phyloP scores from a whole-genome alignment of 441 rosid species.

The Daphne laureola region DNA sequence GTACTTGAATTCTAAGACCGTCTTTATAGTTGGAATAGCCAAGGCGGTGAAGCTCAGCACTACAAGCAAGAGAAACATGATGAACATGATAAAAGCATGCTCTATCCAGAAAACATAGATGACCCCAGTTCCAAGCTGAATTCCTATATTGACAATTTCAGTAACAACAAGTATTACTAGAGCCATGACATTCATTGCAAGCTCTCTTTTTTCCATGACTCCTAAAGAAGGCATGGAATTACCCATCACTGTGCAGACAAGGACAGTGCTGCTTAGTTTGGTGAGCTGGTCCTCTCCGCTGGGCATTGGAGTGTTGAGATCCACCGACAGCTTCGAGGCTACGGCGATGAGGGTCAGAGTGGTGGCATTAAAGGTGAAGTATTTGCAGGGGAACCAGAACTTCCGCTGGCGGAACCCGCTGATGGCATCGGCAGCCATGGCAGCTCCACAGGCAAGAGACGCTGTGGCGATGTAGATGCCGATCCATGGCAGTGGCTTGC shows the following conservation, averaged over 20 bases:
- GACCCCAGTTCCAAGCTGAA: slow-evolving; percentile 76
- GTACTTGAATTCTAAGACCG: slow-evolving; percentile 49
- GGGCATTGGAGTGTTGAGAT: slow-evolving; percentile 91
- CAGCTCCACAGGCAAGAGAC: slow-evolving; percentile 39
- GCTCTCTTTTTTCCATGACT: slow-evolving; percentile 52
- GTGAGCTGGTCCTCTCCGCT: slow-evolving; percentile 77
- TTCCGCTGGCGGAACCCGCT: slow-evolving; percentile 47
- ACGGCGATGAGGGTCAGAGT: slow-evolving; percentile 59
- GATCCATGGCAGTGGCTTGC: slow-evolving; percentile 73
- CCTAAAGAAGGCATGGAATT: slow-evolving; percentile 88
- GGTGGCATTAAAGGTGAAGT: slow-evolving; percentile 66
- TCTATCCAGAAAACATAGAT: slow-evolving; percentile 58
- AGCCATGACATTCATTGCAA: slow-evolving; percentile 52
- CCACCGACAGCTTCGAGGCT: slow-evolving; percentile 68
- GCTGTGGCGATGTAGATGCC: slow-evolving; percentile 30
- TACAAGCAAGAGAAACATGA: slow-evolving; percentile 51
- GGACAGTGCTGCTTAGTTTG: slow-evolving; percentile 69
- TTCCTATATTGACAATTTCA: slow-evolving; percentile 51
- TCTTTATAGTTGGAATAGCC: slow-evolving; percentile 45
- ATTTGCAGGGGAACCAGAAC: slow-evolving; percentile 70
- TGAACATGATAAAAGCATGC: slow-evolving; percentile 48
- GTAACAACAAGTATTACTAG: slow-evolving; percentile 65
- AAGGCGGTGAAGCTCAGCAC: slow-evolving; percentile 52
- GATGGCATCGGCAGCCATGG: slow-evolving; percentile 64
- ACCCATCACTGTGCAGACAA: slow-evolving; percentile 69